Base-by-base conservation (phyloP, 169 alveolate genomes). In the Plasmodium fragile region DNA sequence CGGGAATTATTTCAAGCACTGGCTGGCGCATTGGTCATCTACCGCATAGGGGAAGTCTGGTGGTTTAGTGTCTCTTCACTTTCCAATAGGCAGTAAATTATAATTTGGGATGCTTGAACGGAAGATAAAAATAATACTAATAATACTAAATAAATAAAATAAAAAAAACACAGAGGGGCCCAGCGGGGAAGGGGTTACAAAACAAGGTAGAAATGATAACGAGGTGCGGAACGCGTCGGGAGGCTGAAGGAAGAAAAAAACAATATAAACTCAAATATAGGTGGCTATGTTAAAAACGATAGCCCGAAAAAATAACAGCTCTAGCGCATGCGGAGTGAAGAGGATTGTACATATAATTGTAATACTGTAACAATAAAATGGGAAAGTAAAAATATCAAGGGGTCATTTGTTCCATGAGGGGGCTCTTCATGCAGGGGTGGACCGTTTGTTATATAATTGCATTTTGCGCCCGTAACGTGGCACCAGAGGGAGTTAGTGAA, bases 21-120 rank as follows among this genome's bases (percentile, higher is more conserved):
- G 75, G 75, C 13, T 65, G 75, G 75, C 41, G 36, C 75, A 65
- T 65, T 65, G 30, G 41, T 81, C 70, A 59, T 34, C 32, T 53
- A 81, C 81, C 75, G 75, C 39, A 65, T 4, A n/a, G 13, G 75
- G 30, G 34, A 65, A 11, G 75, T 18, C 36, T 28, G 30, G 18
- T 65, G 36, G 36, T 65, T 39, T 49, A 49, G 16, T 49, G 36
- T 16, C 36, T 65, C 36, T 22, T 75, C 22, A 75, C 34, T 75
- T 75, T 22, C 28, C 36, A 65, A 65, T 18, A n/a, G 75, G 36
- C 28, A 65, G 36, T n/a, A 65, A 18, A 8, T 18, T 65, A 22
- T 65, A 65, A 22, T 22, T 22, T 65, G 75, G 75, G 75, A 65
- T 18, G 75, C 28, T n/a, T 25, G 36, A 65, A 65, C 28, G 13